Base-by-base conservation (phyloP, 495 filamentous ascomycete species). In the Physcia stellaris region DNA sequence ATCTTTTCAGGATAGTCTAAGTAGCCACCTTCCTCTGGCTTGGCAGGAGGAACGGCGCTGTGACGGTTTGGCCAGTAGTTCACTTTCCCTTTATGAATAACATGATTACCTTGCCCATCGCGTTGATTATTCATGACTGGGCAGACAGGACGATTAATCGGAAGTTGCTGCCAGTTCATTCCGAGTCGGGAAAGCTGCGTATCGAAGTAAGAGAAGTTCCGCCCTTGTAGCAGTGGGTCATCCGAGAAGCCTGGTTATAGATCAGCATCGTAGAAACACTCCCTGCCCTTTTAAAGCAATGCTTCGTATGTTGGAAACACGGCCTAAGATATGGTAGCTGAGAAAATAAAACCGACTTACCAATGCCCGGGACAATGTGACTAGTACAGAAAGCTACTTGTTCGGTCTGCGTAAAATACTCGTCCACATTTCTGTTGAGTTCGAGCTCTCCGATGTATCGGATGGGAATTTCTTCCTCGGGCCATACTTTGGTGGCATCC, bases 1-100 rank as follows among this genome's bases (percentile, higher is more conserved):
- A 81, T 55, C 54, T 75, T 77, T 48, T 70, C 60, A 0, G 80
- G 70, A 48, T 76, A 80, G 37, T 84, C 78, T 11, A 70, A 56
- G 46, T 83, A 88, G 16, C 70, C 81, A 15, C 76, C 77, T 45
- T 83, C 67, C 12, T 69, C 54, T 4, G 49, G 47, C 6, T 50
- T 57, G 0, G 78, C 75, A 1, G 85, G 79, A 0, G 78, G 77
- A 18, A 66, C 61, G 6, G 68, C 63, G 2, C 73, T 66, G 44
- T 73, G 83, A 2, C 84, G 73, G 56, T 93, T 94, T 15, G 86
- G 85, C 80, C 79, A 93, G 63, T 94, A 93, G 61, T 88, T 92
- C 46, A 86, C 76, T 1, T 64, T 76, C 40, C 85, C 83, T 47
- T 70, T 73, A 23, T 65, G 68, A 50, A 80, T 76, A 17, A 61